phyloP scores from a whole-genome alignment of 306 rosid species.

The Citrullus amarus region DNA sequence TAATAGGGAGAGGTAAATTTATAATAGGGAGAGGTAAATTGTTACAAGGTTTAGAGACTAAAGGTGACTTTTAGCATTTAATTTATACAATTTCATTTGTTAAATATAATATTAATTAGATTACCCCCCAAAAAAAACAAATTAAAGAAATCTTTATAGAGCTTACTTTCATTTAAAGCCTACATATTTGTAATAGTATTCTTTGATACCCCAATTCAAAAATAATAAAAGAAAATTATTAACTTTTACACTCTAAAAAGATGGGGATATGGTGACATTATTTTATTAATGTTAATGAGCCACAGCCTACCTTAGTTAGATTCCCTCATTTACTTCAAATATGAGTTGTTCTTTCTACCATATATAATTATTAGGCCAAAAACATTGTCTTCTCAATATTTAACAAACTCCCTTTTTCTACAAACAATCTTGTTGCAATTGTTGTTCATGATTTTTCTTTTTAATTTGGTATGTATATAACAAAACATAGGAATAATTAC shows the following conservation, averaged over 20 bases:
- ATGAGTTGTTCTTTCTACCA: background rate
- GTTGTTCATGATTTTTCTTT: background rate
- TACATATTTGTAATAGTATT: background rate
- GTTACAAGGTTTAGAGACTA: too few relatives aligned
- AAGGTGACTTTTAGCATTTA: background rate
- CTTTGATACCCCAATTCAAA: background rate
- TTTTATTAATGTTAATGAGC: background rate
- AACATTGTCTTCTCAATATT: background rate
- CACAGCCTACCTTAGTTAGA: background rate
- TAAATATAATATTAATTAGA: background rate
- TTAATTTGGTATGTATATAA: background rate
- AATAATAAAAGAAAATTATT: background rate
- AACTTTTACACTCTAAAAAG: background rate
- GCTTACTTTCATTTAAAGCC: background rate
- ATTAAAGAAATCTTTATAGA: slow-evolving; percentile 2
- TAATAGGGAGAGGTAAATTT: too few relatives aligned
- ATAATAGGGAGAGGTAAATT: too few relatives aligned
- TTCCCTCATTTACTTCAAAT: background rate
- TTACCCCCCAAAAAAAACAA: background rate
- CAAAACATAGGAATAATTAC: background rate
- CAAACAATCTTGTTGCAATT: background rate
- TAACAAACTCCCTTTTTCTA: background rate
- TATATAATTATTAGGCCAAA: background rate
- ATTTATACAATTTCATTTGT: background rate
- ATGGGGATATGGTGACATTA: background rate